These are phyloP conservation scores for Thielaviopsis punctulata DNA, from an alignment of 2,329 filamentous ascomycete species.

Conservation along the genomic window DNA sequence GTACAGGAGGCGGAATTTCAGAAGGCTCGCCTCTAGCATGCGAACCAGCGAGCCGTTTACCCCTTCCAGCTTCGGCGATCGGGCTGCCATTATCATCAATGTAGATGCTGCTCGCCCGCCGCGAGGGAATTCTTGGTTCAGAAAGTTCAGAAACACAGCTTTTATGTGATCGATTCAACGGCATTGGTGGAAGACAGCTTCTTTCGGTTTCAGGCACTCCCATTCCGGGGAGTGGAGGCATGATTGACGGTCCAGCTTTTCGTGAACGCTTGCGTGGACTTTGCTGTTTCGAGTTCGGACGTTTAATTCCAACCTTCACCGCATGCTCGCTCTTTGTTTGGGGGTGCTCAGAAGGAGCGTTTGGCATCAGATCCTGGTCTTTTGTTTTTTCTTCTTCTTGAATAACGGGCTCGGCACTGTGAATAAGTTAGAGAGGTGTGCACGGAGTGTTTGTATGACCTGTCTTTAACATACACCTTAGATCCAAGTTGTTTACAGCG, in stretches of 20 bases:
- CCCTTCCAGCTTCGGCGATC: not conserved
- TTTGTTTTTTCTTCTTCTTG: not conserved
- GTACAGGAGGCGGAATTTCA: not conserved
- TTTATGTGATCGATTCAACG: not conserved
- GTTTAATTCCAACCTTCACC: not conserved
- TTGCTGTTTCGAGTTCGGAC: not conserved
- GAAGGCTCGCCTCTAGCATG: not conserved
- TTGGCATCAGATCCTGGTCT: not conserved
- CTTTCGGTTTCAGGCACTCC: not conserved
- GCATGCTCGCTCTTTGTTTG: not conserved
- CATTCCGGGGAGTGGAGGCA: conserved; percentile 6
- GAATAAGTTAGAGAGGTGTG: not conserved
- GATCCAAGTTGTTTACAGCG: not conserved
- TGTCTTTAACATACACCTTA: not conserved
- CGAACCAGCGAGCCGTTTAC: not conserved
- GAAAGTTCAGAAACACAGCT: not conserved
- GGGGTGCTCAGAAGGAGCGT: not conserved
- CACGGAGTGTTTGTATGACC: no score
- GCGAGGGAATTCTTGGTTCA: not conserved
- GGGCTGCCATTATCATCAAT: conserved; percentile 10
- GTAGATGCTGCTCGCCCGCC: conserved; percentile 4
- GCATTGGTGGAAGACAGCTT: not conserved
- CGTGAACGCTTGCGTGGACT: not conserved
- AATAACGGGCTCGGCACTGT: not conserved
- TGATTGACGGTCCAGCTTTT: not conserved